Base-by-base conservation (phyloP, 345 rosid species). In the Turritis glabra region DNA sequence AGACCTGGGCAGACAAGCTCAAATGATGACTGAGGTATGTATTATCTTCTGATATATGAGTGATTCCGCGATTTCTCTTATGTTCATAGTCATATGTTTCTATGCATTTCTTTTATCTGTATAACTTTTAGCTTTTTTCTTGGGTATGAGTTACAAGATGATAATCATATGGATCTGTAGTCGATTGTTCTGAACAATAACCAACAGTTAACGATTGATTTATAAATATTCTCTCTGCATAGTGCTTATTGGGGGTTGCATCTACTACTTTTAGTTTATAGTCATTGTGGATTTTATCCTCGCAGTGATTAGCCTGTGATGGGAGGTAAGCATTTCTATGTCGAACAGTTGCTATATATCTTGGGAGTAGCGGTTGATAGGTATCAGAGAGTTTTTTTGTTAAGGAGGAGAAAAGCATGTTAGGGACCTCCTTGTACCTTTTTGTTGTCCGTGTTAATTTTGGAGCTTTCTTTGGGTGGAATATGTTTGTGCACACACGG, bases 1-100 rank as follows among this genome's bases (percentile, higher is more conserved):
- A 73, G 98, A 92, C 15, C 69, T 87, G 26, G 85, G 88, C 62
- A 90, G 78, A 77, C 99, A 90, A 83, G 78, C 79, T 68, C 87
- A 88, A 64, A 86, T 86, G 86, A 80, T 83, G 66, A 61, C 73
- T 2, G 87, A 90, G 86, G 99, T 90, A 82, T 69, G 77, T 50
- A 71, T 40, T 57, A 8, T 77, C 55, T 44, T 69, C 25, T 8
- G 5, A 8, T 25, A 8, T 71, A 23, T 48, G 30, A 48, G 33
- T 19, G 60, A 27, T 47, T 35, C 7, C 15, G 5, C 46, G 41
- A 2, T 33, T 64, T 19, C 7, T 64, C 53, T 41, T 69, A 2
- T 33, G 21, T 10, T 68, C 47, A 18, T 50, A 14, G 57, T 61
- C 48, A 69, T 61, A 19, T 52, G 4, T 41, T 5, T 68, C 11